Base-by-base conservation (phyloP, 495 filamentous ascomycete species). In the Talaromyces thailandensis region DNA sequence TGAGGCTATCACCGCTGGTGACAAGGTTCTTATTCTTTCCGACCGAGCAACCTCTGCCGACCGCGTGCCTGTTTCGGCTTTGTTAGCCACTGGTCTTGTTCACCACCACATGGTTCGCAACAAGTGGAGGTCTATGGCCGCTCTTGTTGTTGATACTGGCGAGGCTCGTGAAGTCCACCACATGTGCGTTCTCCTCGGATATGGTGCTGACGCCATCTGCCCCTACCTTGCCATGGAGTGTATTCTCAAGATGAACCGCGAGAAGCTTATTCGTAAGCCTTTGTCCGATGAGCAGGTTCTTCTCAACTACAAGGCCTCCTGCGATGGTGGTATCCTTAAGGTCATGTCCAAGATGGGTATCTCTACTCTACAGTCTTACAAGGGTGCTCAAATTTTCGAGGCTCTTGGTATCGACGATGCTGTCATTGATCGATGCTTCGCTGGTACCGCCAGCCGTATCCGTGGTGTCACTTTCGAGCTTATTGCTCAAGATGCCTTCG, bases 341-440 rank as follows among this genome's bases (percentile, higher is more conserved):
- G 94, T 99, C 71, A 99, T 99, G 94, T 96, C 91, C 77, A 99
- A 99, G 82, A 99, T 99, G 94, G 94, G 94, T 76, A 99, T 99
- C 67, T 99, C 94, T 11, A 99, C 94, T 52, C 79, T 99, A 51
- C 91, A 94, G 72, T 95, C 90, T 67, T 99, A 99, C 82, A 99
- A 99, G 80, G 94, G 94, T 72, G 94, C 94, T 60, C 94, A 99
- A 78, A 99, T 99, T 66, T 99, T 98, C 65, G 94, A 99, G 72
- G 94, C 95, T n/a, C 87, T 99, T 51, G 94, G 94, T 74, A 87
- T 99, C 31, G 94, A 98, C 69, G 93, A 96, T 71, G 84, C 82
- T 11, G 94, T 99, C 59, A 93, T 99, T 58, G 93, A 99, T 72
- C 88, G 91, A 60, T 98, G 94, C 79, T 99, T 99, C 75, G 88